Evolutionary conservation across 2,329 filamentous ascomycete species (phyloP), one percentile per base, ranked within the genome.

Genomic region (Lasiodiplodia citricola): DNA sequence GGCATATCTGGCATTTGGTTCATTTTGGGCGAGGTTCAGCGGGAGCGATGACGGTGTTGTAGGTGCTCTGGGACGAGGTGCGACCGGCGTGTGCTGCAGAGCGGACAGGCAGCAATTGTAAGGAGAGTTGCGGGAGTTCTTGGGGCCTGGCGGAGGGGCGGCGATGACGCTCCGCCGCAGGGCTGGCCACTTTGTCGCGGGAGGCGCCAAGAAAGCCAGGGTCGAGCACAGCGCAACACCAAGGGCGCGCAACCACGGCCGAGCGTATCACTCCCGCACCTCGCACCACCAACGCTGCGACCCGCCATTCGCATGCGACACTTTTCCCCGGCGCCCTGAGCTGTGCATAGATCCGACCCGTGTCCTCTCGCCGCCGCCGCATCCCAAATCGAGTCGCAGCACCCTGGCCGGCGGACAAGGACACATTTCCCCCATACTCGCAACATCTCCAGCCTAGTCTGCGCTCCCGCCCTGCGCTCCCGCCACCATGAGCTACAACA

Each of bases 401-500:
- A 23, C 51, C 25, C 25, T 37, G 38, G 58, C 58, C 28, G 51
- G 58, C 58, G 38, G 35, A 58, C 58, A 57, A 68, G 67, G 67
- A 68, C 67, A 68, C 67, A 51, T 68, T 64, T 65, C 38, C 58
- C 66, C 66, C 58, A 65, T 68, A 68, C 25, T 21, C 50, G 65
- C 54, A 37, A n/a, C 54, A 55, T 21, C 58, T 55, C 58, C 51
- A 18, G 38, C 51, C 23, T 55, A 64, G 57, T 10, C 52, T 25
- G 67, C 58, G 47, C 50, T 31, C 18, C 37, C 52, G 67, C 54
- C 54, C 41, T n/a, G 65, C 65, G 65, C 54, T 21, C 4, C n/a
- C 51, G 11, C 25, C 73, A 76, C 44, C 79, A 97, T 97, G 94
- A 96, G 92, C 84, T 97, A 96, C 88, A 91, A 95, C 86, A 99